These are phyloP conservation scores for Termitomyces sp. DNA, from an alignment of 768 basidiomycete species.

Conservation along the genomic window DNA sequence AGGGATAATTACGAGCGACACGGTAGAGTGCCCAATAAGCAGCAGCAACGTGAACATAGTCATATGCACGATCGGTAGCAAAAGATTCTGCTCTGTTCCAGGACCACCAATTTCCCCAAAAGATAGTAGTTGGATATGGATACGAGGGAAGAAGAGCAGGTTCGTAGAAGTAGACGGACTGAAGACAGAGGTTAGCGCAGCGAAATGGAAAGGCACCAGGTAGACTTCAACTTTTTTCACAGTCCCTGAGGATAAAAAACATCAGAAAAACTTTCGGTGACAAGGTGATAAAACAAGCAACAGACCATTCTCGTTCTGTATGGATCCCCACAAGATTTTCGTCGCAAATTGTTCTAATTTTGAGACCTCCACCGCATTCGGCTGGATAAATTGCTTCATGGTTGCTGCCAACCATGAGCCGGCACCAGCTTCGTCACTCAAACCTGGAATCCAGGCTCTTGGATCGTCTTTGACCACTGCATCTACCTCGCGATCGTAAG, in stretches of 20 bases:
- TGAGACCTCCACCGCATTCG: conserved; percentile 44
- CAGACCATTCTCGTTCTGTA: conserved; percentile 44
- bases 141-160: conserved; percentile 39
- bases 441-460: conserved; percentile 53
- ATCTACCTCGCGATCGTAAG: conserved; percentile 47
- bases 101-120: conserved; percentile 54
- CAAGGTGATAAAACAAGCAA: not conserved
- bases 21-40: conserved; percentile 55
- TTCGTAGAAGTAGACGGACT: conserved; percentile 50
- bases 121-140: conserved; percentile 38
- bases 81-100: conserved; percentile 46
- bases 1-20: conserved; percentile 51
- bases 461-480: conserved; percentile 44
- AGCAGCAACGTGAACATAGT: conserved; percentile 42
- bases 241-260: conserved; percentile 26
- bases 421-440: conserved; percentile 57
- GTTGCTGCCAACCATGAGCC: conserved; percentile 52
- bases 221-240: conserved; percentile 39
- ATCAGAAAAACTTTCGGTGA: not conserved
- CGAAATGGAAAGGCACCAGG: not conserved
- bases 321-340: conserved; percentile 39
- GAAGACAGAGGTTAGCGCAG: not conserved
- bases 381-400: conserved; percentile 53
- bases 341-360: conserved; percentile 47
- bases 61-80: conserved; percentile 46